phyloP scores from a whole-genome alignment of 208 protist genomes.

The Leishmania major region DNA sequence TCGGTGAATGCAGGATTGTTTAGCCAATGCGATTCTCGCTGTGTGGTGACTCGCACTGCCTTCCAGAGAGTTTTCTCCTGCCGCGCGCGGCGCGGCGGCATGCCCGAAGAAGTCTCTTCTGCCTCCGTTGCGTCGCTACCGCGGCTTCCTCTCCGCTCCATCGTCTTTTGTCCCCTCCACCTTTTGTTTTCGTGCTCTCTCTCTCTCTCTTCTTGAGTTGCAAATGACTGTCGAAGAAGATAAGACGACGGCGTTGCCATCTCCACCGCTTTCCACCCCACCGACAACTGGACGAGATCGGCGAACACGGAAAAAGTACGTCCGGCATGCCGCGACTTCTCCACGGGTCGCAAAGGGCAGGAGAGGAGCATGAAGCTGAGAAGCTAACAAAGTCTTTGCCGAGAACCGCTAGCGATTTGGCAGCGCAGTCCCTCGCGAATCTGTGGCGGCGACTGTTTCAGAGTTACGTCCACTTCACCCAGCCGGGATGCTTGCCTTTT shows the following conservation, averaged over 20 bases:
- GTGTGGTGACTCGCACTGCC: background rate
- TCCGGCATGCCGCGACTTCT: constrained; percentile 23
- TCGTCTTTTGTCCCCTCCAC: background rate
- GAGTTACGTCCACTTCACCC: constrained; percentile 36
- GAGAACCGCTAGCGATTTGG: constrained; percentile 5
- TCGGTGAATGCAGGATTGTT: background rate
- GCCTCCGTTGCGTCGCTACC: background rate
- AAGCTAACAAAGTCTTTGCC: constrained; percentile 14
- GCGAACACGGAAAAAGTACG: background rate
- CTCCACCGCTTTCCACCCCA: background rate
- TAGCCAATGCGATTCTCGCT: background rate
- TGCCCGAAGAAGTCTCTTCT: background rate
- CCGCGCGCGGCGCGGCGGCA: background rate
- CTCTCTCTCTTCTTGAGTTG: too few species aligned
- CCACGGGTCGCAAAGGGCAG: background rate
- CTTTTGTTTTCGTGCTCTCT: background rate
- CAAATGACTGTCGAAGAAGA: too few species aligned
- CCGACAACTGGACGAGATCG: background rate
- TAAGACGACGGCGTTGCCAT: background rate
- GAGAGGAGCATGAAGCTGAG: background rate
- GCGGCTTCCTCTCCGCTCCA: background rate
- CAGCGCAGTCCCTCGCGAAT: constrained; percentile 21
- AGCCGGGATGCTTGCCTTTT: constrained; percentile 29
- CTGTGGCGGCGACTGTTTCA: constrained; percentile 37
- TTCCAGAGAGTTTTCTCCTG: too few species aligned